A percentile compares a stretch with the other conserved stretches of the same genome.
Conservation (phyloP, 169 alveolate genomes). For the Babesia bovis region DNA sequence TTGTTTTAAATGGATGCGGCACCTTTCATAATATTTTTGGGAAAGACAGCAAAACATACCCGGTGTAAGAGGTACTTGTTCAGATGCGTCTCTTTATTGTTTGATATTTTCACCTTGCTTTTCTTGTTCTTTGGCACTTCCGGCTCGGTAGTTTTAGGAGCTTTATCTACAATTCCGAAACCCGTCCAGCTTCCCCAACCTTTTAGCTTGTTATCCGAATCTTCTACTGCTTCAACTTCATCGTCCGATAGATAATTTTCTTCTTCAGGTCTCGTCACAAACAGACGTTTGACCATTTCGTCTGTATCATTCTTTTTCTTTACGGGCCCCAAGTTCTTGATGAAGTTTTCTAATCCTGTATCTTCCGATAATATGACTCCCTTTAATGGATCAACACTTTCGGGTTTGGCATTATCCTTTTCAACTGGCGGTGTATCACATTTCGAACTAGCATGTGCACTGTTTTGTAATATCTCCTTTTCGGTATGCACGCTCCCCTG, state of each 20-base stretch:
- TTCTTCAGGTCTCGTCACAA: slow-evolving; percentile 56
- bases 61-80: slow-evolving; percentile 54
- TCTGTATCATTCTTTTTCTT: slow-evolving; percentile 20
- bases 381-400: not conserved
- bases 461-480: not conserved
- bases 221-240: slow-evolving; percentile 22
- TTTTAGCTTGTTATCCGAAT: slow-evolving; percentile 11
- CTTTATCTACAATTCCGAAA: slow-evolving; percentile 14
- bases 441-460: not conserved
- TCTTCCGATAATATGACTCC: slow-evolving; percentile 7
- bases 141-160: slow-evolving; percentile 1
- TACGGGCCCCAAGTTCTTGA: slow-evolving; percentile 24
- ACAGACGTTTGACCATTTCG: slow-evolving; percentile 35
- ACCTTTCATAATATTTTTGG: too few species aligned
- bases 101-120: slow-evolving; percentile 34
- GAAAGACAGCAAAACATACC: slow-evolving; percentile 37
- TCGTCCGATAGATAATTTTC: slow-evolving; percentile 49
- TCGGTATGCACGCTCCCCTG: too few species aligned
- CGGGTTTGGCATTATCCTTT: not conserved
- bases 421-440: not conserved
- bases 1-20: slow-evolving; percentile 57
- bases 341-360: slow-evolving; percentile 35
- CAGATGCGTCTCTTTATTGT: slow-evolving; percentile 50
- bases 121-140: slow-evolving; percentile 3
- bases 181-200: slow-evolving; percentile 72